Base-by-base conservation (phyloP, 495 filamentous ascomycete genomes). In the Durotheca rogersii region DNA sequence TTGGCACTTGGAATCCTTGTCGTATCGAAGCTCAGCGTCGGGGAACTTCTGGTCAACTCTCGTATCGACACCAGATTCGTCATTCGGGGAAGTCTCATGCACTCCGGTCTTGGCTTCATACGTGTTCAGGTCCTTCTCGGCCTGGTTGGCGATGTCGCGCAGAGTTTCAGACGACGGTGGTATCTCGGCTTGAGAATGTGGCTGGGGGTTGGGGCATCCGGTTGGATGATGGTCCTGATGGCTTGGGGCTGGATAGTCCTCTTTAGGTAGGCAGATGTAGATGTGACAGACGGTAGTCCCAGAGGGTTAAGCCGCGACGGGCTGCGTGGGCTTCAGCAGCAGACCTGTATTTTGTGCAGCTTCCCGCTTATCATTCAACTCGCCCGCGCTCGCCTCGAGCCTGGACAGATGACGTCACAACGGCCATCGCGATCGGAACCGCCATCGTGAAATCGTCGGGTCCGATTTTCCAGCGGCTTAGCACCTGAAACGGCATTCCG, bases 61-160 rank as follows among this genome's bases (percentile, higher is more conserved):
- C 0, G 64, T 58, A 43, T 69, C 62, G 27, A 70, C 61, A 19
- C 66, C 67, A 0, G 62, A 42, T 7, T 69, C 63, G 2, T 67
- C 67, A 18, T 54, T 51, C 1, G 39, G 51, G 2, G 61, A 37
- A 2, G 42, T 46, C 30, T 50, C 62, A 23, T 45, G 27, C 6
- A 45, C 44, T 32, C 73, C 75, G 1, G 69, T 69, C 41, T 78
- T 77, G 32, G 70, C 47, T 20, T 65, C 59, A 52, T 72, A 67
- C 15, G 58, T 67, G 59, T 75, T 75, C 33, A 79, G 67, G 51
- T 77, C 76, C 17, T 54, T 65, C 63, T 79, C 74, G 11, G 76
- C 75, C 42, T 70, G 56, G 15, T 67, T 56, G 52, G 75, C 72
- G 39, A 78, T 67, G 30, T 64, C 39, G 23, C 47, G 52, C 2